These are phyloP conservation scores for Neurospora sp. DNA, from an alignment of 495 filamentous ascomycete species.

Conservation along the genomic window DNA sequence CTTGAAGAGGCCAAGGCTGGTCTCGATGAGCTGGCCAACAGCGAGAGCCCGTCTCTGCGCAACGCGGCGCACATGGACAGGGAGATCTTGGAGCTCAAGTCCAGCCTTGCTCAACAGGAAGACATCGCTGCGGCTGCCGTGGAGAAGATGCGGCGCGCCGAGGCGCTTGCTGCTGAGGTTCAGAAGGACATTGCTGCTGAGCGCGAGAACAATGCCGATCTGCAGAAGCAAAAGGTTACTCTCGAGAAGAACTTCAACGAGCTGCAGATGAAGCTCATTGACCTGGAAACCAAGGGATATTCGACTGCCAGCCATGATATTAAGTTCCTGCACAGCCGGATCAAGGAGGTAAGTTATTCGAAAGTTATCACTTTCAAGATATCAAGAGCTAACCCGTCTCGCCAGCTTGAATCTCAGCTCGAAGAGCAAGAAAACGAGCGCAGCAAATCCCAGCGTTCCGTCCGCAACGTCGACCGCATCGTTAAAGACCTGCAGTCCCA, in stretches of 20 bases:
- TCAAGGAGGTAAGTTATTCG: slow-evolving; percentile 71
- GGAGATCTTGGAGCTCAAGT: slow-evolving; percentile 84
- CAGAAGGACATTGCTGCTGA: slow-evolving; percentile 93
- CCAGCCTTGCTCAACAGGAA: slow-evolving; percentile 81
- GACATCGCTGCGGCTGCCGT: slow-evolving; percentile 88
- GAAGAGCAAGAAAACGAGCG: slow-evolving; percentile 73
- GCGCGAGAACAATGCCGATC: slow-evolving; percentile 67
- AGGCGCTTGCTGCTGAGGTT: slow-evolving; percentile 76
- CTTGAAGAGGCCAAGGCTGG: slow-evolving; percentile 79
- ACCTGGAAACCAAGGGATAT: slow-evolving; percentile 95
- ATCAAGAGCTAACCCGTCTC: slow-evolving; percentile 13
- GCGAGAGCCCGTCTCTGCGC: slow-evolving; percentile 81
- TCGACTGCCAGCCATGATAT: slow-evolving; percentile 90
- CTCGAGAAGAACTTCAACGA: slow-evolving; percentile 90
- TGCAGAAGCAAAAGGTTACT: slow-evolving; percentile 86
- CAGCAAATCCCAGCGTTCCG: slow-evolving; percentile 68
- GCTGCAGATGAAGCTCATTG: slow-evolving; percentile 77
- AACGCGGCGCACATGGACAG: slow-evolving; percentile 86
- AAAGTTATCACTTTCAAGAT: neutral
- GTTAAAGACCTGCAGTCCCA: slow-evolving; percentile 90
- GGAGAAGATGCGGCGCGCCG: slow-evolving; percentile 96
- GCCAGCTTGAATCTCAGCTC: slow-evolving; percentile 81
- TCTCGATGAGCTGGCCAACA: slow-evolving; percentile 81
- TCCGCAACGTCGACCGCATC: slow-evolving; percentile 88
- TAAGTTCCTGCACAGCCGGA: slow-evolving; percentile 83